Evolutionary conservation across 305 asterid species (phyloP), one percentile per base, ranked within the genome.

Genomic region (Fraxinus velutina): DNA sequence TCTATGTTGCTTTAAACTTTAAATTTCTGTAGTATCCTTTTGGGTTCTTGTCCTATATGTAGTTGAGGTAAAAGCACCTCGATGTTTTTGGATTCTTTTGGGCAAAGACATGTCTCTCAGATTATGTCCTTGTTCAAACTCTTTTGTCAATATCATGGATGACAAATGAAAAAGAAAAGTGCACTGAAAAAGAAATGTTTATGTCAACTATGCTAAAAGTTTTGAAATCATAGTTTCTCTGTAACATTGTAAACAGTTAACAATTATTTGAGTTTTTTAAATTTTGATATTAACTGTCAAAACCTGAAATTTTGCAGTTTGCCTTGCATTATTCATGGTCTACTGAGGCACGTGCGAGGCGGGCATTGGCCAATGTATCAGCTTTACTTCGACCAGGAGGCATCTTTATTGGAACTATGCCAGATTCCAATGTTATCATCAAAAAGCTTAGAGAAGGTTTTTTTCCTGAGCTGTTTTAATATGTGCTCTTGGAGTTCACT

Each of bases 321-420:
- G 99, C 99, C 62, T 82, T 96, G 98, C 99, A 96, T 88, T 96
- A 96, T 86, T 96, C 99, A 4, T 96, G 99, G 99, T 96, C 99
- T 32, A 94, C 98, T 10, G 99, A 96, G 89, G 97, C 97, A 73
- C 97, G 97, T 85, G 99, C 99, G 52, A 87, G 99, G 77, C 89
- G 95, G 57, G 97, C 99, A 57, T 89, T 96, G 89, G 94, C 98
- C 37, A 94, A 96, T 88, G 93, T 96, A 57, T 94, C 98, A 68
- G 95, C 98, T 83, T 91, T 96, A 87, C 98, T 96, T 79, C 95
- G 99, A 39, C 99, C 98, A 13, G 99, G 99, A 76, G 99, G 98
- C 87, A 88, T 92, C 81, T 91, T 96, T 80, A 91, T 96, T 78
- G 98, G 99, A 85, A 96, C 98, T 66, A 94, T 96, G 99, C 99